Evolutionary conservation across 345 rosid genomes (phyloP).

Genomic region (Syzygium jambos): DNA sequence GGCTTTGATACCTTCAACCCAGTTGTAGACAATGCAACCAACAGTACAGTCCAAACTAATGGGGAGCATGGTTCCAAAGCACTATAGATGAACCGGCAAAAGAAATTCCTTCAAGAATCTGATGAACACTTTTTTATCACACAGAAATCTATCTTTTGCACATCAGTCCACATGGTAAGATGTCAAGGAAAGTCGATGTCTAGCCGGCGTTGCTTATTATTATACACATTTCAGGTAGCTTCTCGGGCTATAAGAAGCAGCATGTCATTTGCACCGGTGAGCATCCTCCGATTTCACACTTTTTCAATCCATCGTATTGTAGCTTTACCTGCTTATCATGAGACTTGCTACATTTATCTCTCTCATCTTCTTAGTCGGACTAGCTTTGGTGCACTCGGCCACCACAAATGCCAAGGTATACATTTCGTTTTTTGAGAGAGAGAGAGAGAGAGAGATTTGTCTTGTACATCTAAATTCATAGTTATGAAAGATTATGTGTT

Average conservation of each 20-base stretch:
- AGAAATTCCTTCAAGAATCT: neutral
- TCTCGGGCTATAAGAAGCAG: neutral
- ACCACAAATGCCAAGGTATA: slow-evolving; percentile 16
- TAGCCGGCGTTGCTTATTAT: neutral
- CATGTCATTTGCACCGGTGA: neutral
- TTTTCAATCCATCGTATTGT: neutral
- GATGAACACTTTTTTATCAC: neutral
- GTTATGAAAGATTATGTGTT: neutral
- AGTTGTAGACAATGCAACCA: neutral
- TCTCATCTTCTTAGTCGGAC: slow-evolving; percentile 10
- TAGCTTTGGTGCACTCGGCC: slow-evolving; percentile 14
- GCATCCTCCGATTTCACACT: neutral
- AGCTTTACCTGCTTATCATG: neutral
- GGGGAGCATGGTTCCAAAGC: neutral
- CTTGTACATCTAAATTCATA: neutral
- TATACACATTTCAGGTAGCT: neutral
- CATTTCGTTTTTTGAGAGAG: neutral
- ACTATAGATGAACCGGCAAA: neutral
- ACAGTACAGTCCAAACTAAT: neutral
- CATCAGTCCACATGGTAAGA: neutral
- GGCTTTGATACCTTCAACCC: neutral
- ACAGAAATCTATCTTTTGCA: neutral
- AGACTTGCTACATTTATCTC: neutral
- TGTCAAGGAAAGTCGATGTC: neutral
- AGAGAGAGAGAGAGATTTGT: neutral